These are phyloP conservation scores for Epichloe sylvatica DNA, from an alignment of 2,329 filamentous ascomycete genomes.

Conservation along the genomic window DNA sequence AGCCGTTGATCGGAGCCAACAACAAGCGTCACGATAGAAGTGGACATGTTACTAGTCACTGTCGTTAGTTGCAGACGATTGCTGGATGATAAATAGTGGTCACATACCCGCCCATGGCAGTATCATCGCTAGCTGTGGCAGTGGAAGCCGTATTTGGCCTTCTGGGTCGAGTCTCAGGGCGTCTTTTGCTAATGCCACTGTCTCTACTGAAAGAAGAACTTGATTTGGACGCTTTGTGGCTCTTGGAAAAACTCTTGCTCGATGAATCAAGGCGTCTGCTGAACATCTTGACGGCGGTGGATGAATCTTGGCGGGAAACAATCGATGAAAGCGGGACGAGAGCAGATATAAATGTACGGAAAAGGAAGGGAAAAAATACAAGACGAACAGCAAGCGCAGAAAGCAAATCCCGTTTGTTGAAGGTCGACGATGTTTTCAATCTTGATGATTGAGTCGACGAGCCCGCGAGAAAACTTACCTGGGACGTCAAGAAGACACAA, in stretches of 20 bases:
- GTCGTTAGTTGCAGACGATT: neutral
- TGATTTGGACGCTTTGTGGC: constrained; percentile 35
- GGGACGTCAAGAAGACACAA: neutral
- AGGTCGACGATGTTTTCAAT: neutral
- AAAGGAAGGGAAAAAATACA: neutral
- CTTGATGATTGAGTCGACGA: neutral
- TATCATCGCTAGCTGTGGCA: constrained; percentile 22
- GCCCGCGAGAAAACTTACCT: neutral
- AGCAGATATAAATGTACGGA: neutral
- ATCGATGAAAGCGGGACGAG: neutral
- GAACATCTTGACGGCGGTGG: constrained; percentile 28
- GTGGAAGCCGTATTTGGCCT: constrained; percentile 35
- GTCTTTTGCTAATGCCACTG: constrained; percentile 36
- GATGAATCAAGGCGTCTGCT: constrained; percentile 30
- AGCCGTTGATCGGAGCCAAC: constrained; percentile 72
- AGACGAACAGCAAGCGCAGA: neutral
- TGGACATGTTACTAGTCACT: constrained; percentile 23
- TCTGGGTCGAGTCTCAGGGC: constrained; percentile 35
- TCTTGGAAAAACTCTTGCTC: constrained; percentile 40
- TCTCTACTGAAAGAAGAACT: constrained; percentile 42
- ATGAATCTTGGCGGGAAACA: neutral
- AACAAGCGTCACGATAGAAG: constrained; percentile 64
- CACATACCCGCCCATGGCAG: constrained; percentile 31
- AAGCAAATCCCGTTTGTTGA: neutral
- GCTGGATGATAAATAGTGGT: neutral